Base-by-base conservation (phyloP, 2,329 filamentous ascomycete species). In the Macrophomina phaseolina region DNA sequence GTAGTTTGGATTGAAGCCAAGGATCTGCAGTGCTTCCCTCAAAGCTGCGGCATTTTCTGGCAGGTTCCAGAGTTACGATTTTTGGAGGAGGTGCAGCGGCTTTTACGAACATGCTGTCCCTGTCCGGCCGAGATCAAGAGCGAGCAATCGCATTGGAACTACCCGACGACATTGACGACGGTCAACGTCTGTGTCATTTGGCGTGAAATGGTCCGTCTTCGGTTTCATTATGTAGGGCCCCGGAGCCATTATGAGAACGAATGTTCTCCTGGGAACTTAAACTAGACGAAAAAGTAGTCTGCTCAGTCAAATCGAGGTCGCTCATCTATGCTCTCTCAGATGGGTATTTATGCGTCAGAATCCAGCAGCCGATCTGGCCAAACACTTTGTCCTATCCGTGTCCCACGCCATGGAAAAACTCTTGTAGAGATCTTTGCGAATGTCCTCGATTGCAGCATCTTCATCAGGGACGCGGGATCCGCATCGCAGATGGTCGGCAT, bases 1-100 rank as follows among this genome's bases (percentile, higher is more conserved):
- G 82, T 91, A 91, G 68, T 86, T 89, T 76, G 90, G 87, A 71
- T 85, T 81, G 76, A 89, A 91, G 69, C 89, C 89, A 48, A 91
- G 83, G 71, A 87, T 82, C 73, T 88, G 85, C 75, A 91, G 84
- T 23, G 90, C 89, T 51, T 84, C 85, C 16, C 52, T 18, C 32
- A 55, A 32, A 23, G 52, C 52, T 55, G 34, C 7, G 2, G 11
- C 23, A 28, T 18, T 8, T 4, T 12, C 1, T 0, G 52, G 40
- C 3, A 55, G 52, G 2, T 32, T 51, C 5, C 9, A 32, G 14
- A 0, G 2, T 18, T 4, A 18, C 2, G n/a, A 28, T 1, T 11
- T 32, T n/a, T 23, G 23, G n/a, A 1, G 2, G 3, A 12, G 16
- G n/a, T 8, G 28, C 36, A 38, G 23, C 2, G 6, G 36, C 6